phyloP scores from a whole-genome alignment of 1,139 yeast species.

The Suhomyces bokatorum region DNA sequence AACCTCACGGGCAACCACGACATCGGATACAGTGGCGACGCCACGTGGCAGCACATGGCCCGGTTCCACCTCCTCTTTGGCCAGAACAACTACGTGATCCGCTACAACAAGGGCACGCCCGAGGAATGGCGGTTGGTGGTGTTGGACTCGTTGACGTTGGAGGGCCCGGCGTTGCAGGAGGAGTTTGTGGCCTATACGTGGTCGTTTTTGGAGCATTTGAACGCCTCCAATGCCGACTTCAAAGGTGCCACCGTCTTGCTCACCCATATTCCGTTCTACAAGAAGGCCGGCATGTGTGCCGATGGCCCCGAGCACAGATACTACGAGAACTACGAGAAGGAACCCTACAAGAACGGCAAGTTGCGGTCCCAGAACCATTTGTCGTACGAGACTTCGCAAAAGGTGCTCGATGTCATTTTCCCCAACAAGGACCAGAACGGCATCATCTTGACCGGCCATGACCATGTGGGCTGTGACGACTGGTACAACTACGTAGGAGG shows the following conservation, averaged over 20 bases:
- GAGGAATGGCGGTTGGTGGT: constrained; percentile 85
- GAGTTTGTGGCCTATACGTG: constrained; percentile 67
- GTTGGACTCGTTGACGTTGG: constrained; percentile 76
- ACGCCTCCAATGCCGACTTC: constrained; percentile 48
- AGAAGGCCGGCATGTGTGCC: constrained; percentile 73
- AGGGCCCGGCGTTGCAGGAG: constrained; percentile 85
- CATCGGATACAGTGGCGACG: constrained; percentile 93
- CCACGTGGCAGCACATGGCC: constrained; percentile 86
- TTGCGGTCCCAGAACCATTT: constrained; percentile 88
- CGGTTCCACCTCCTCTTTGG: constrained; percentile 77
- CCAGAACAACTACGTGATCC: constrained; percentile 76
- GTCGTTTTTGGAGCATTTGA: constrained; percentile 65
- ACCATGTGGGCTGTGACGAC: constrained; percentile 89
- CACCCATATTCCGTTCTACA: constrained; percentile 89
- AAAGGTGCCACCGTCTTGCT: constrained; percentile 78
- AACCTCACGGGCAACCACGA: constrained; percentile 95
- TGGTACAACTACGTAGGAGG: constrained; percentile 51
- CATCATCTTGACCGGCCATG: constrained; percentile 88
- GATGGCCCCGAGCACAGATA: constrained; percentile 75
- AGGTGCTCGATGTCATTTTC: constrained; percentile 68
- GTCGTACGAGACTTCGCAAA: constrained; percentile 61
- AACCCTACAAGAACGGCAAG: constrained; percentile 67
- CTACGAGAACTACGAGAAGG: constrained; percentile 60
- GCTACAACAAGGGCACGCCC: constrained; percentile 59
- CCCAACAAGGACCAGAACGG: constrained; percentile 65